Base-by-base conservation (phyloP, 1,284 basidiomycete species). In the Pascua guehoae region DNA sequence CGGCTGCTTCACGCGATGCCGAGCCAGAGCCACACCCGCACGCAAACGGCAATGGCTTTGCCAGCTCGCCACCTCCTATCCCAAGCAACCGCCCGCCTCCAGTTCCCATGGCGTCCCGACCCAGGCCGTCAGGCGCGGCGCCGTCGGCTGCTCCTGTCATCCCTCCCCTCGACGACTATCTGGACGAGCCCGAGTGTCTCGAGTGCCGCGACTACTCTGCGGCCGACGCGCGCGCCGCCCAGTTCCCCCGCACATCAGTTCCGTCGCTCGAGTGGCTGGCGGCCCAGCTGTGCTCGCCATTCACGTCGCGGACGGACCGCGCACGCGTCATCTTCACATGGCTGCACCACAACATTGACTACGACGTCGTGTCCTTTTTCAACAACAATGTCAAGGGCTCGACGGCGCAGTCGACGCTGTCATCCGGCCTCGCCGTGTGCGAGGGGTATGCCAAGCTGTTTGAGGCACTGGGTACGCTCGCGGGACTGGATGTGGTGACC, bases 281-380 rank as follows among this genome's bases (percentile, higher is more conserved):
- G 2, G 37, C 50, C 2, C 51, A 12, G 14, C 53, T 61, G 4
- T 61, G 60, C 51, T 16, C 32, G 4, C 56, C 56, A 0, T 58
- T 61, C 54, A 16, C 45, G 8, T 42, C 42, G 0, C 10, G 39
- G 12, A 53, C 60, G 0, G 60, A 61, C 54, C 58, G 58, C 39
- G 60, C 60, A 16, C 60, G 60, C 12, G 60, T 56, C 0, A 53
- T 61, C 50, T 61, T 61, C 51, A 58, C 60, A 1, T 61, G 60
- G 60, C 49, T 41, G n/a, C 60, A 61, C 48, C 44, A 61, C 54
- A 61, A 58, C 60, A 43, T 61, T 39, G 45, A 32, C 15, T 61
- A 61, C 24, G 60, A 61, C 43, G 51, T 47, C 8, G 50, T 38
- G 7, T 55, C 49, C 50, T 61, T 58, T 42, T 42, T 58, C 10